Base-by-base conservation (phyloP, 257 asterid genomes). In the Henckelia pumila region DNA sequence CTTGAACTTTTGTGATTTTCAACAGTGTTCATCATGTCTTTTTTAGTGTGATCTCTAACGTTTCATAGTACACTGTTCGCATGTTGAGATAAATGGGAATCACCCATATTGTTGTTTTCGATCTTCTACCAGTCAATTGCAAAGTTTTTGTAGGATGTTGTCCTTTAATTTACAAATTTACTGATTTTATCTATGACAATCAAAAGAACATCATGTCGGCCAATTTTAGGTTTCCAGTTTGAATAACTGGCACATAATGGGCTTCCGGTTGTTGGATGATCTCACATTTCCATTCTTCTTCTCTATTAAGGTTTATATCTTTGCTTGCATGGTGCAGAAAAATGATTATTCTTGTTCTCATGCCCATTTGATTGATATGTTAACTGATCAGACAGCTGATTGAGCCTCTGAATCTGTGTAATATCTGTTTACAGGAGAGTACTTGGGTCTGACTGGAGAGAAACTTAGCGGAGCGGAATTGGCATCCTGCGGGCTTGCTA, bases 401-500 rank as follows among this genome's bases (percentile, higher is more conserved):
- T 64, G 29, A 23, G 49, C 56, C 49, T 72, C 58, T 60, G 65
- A 33, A 13, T 70, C 56, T 13, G 6, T 55, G 4, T 64, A 25
- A 62, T 56, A 33, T 59, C 63, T 63, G 28, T 75, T 63, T 66
- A 75, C 88, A 94, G 96, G 97, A 75, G 99, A 94, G 75, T 94
- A 94, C 76, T 74, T 94, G 83, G 99, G 83, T 57, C 71, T 94
- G 60, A 94, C 97, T 10, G 99, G 99, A 67, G 92, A 77, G 58
- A 94, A 83, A 78, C 83, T 94, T 71, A 88, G 73, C 58, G 99
- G 99, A 63, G 83, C 73, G 7, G 97, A 94, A 81, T 88, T 91
- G 96, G 56, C 87, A 28, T 83, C 95, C 11, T 91, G 96, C 77
- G 99, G 99, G 73, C 97, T 94, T 68, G 96, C 99, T 22, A 88